phyloP scores from a whole-genome alignment of 2,329 filamentous ascomycete genomes.

The Aspergillus sp. region DNA sequence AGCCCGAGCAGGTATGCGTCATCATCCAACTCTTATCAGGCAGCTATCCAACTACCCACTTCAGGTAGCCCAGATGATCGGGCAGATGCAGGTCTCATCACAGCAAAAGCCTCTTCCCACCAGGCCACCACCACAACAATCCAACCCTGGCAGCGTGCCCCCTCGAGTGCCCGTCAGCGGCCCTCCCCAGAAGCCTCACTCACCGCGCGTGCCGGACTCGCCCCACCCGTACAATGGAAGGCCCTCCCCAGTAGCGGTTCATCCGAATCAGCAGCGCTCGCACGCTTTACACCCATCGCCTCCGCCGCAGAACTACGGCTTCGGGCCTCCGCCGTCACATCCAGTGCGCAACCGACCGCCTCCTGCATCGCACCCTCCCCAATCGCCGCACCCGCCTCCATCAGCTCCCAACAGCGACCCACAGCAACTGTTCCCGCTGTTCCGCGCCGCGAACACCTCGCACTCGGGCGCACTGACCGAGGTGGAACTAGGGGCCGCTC shows the following conservation, averaged over 20 bases:
- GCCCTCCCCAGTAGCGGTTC: constrained; percentile 10
- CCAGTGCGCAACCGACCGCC: constrained; percentile 49
- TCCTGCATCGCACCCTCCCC: constrained; percentile 53
- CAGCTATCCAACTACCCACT: neutral
- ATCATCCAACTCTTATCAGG: neutral
- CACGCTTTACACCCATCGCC: constrained; percentile 35
- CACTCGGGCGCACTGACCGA: constrained; percentile 76
- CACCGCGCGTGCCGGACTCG: constrained; percentile 11
- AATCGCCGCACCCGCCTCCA: constrained; percentile 50
- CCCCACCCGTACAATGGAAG: constrained; percentile 12
- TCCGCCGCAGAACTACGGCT: constrained; percentile 40
- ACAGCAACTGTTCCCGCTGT: constrained; percentile 65
- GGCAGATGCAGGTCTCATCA: constrained; percentile 23
- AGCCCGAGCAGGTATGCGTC: constrained; percentile 57
- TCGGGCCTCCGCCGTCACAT: constrained; percentile 41
- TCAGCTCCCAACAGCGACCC: constrained; percentile 43
- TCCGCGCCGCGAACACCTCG: constrained; percentile 74
- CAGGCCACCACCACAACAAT: constrained; percentile 15
- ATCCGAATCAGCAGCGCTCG: constrained; percentile 18
- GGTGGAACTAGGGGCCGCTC: constrained; percentile 73
- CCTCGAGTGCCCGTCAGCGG: constrained; percentile 18
- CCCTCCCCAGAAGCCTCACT: constrained; percentile 6
- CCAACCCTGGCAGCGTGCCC: constrained; percentile 14
- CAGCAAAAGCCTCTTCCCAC: constrained; percentile 19
- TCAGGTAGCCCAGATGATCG: constrained; percentile 39